Evolutionary conservation across 2,329 filamentous ascomycete species (phyloP), one percentile per base, ranked within the genome.

Genomic region (Penicillium sumatraense): DNA sequence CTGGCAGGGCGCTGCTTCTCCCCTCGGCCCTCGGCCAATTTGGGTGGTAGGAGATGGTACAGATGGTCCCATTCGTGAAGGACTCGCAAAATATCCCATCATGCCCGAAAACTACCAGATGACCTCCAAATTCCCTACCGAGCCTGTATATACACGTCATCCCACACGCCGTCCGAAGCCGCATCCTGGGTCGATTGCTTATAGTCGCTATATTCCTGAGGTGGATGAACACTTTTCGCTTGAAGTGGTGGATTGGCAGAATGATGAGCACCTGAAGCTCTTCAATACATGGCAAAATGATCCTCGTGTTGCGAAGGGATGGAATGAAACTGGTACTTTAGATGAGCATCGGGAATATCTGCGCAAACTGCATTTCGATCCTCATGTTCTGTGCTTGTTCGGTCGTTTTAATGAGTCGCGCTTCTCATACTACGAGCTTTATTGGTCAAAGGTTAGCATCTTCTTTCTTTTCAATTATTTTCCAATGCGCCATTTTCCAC

Each of bases 271-370:
- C 72, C 75, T 93, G 48, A 75, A 79, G 14, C 79, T 91, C 5
- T 93, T 93, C 78, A 86, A 92, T 73, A 81, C 80, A 53, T 93
- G 90, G 90, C 89, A 92, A 74, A 93, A 93, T 68, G 89, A 93
- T 68, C 89, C 89, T 49, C 87, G 90, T 48, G 90, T 93, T 27
- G 88, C 88, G 3, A 84, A 88, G 67, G 89, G 89, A 3, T 93
- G 90, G 90, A 90, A 91, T 68, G 86, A 90, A 76, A 89, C 87
- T 1, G 90, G 89, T 27, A 89, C 88, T 1, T 74, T 90, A 45
- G 89, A 90, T 26, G 82, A 92, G 71, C 90, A 93, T 72, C 82
- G 85, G 57, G 82, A 86, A 65, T 93, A 93, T 71, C 80, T 92
- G 49, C 80, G 83, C 26, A 83, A 83, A 60, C 80, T 89, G 51